phyloP scores from a whole-genome alignment of 2,329 filamentous ascomycete genomes.

The Sarocladium brachiariae region DNA sequence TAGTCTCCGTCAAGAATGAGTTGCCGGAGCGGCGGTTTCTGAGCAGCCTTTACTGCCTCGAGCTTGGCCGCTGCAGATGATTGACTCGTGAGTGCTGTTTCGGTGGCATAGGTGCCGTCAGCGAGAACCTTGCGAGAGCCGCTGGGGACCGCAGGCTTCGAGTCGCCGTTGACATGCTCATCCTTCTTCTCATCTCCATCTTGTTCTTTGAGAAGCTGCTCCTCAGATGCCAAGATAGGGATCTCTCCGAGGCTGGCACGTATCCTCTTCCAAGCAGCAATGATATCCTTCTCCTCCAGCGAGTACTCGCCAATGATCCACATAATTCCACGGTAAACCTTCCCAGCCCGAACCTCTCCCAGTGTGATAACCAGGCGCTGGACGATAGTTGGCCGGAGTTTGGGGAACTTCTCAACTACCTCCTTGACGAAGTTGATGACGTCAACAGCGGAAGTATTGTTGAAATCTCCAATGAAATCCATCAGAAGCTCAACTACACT shows the following conservation, averaged over 20 bases:
- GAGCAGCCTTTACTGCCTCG: constrained; percentile 92
- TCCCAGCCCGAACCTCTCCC: constrained; percentile 88
- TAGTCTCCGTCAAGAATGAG: constrained; percentile 96
- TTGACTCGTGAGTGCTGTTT: constrained; percentile 90
- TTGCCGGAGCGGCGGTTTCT: constrained; percentile 90
- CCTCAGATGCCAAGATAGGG: constrained; percentile 90
- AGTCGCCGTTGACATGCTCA: constrained; percentile 71
- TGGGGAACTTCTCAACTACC: constrained; percentile 95
- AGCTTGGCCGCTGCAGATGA: constrained; percentile 84
- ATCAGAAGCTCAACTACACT: constrained; percentile 95
- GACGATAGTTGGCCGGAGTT: constrained; percentile 79
- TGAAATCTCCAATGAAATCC: constrained; percentile 99
- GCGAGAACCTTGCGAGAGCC: constrained; percentile 88
- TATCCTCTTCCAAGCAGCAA: constrained; percentile 95
- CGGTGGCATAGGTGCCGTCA: constrained; percentile 95
- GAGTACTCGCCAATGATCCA: constrained; percentile 99
- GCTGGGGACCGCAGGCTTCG: constrained; percentile 67
- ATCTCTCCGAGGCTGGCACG: constrained; percentile 92
- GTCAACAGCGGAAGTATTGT: constrained; percentile 92
- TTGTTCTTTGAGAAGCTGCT: constrained; percentile 80
- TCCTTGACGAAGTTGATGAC: constrained; percentile 99
- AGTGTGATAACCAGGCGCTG: constrained; percentile 83
- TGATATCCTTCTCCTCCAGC: constrained; percentile 85
- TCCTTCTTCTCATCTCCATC: constrained; percentile 60
- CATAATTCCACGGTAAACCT: constrained; percentile 91